These are phyloP conservation scores for Diutina siamensis DNA, from an alignment of 1,139 yeast species.

Conservation along the genomic window DNA sequence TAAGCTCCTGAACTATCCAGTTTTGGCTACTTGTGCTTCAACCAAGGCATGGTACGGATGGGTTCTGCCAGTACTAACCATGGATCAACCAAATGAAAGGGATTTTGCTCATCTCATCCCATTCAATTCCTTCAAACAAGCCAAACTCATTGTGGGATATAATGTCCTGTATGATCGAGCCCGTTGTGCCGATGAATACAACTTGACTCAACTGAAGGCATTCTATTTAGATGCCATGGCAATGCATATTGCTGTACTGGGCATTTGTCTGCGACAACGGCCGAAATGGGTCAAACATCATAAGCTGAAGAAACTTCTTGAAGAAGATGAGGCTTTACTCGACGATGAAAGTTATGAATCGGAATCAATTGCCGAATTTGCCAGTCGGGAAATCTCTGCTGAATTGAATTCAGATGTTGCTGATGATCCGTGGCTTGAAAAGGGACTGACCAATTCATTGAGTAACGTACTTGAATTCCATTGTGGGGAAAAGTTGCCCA, in stretches of 20 bases:
- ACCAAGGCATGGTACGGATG: constrained; percentile 85
- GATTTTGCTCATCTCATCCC: constrained; percentile 68
- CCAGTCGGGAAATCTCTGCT: constrained; percentile 7
- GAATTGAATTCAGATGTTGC: constrained; percentile 21
- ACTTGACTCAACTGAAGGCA: constrained; percentile 50
- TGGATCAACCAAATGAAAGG: constrained; percentile 7
- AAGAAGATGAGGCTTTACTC: constrained; percentile 10
- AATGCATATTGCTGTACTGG: constrained; percentile 80
- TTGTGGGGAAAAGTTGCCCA: constrained; percentile 60
- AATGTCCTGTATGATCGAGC: constrained; percentile 90
- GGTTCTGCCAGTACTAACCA: constrained; percentile 77
- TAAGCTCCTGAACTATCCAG: constrained; percentile 61
- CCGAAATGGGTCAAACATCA: constrained; percentile 63
- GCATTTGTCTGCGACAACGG: constrained; percentile 88
- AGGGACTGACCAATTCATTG: constrained; percentile 71
- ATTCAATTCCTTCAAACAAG: constrained; percentile 35
- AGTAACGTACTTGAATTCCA: constrained; percentile 75
- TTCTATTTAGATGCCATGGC: constrained; percentile 90
- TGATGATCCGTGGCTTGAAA: constrained; percentile 68
- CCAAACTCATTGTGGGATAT: constrained; percentile 72
- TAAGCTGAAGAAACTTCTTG: constrained; percentile 18
- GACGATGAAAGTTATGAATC: constrained; percentile 7
- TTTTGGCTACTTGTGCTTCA: constrained; percentile 75
- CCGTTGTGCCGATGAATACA: constrained; percentile 74
- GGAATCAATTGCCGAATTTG: neutral